Conservation (phyloP, 352 stramenopile species). For the Ophiocytium majus region DNA sequence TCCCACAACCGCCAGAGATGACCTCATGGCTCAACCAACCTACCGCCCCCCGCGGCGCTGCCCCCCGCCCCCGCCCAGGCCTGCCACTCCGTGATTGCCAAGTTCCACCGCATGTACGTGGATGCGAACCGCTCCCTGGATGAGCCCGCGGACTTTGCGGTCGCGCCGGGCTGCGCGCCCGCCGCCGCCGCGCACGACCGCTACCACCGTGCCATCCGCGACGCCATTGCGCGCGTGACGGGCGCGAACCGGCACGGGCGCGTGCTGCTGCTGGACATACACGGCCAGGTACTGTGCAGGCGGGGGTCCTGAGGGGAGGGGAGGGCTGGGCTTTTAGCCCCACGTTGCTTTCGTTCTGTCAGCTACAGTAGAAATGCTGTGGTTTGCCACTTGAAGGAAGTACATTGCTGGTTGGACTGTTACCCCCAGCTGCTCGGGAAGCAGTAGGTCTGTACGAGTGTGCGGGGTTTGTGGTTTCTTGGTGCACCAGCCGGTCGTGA, state of each 20-base stretch:
- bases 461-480: too few relatives aligned
- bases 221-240: not conserved
- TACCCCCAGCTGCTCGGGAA: too few relatives aligned
- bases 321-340: too few relatives aligned
- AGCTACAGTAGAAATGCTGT: too few relatives aligned
- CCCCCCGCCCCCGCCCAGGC: not conserved
- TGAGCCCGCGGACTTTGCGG: not conserved
- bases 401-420: too few relatives aligned
- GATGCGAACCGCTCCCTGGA: slow-evolving; percentile 12
- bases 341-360: too few relatives aligned
- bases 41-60: not conserved
- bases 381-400: too few relatives aligned
- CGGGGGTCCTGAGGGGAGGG: too few relatives aligned
- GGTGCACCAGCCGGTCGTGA: too few relatives aligned
- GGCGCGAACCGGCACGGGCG: not conserved
- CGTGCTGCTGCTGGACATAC: slow-evolving; percentile 18
- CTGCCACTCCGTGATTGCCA: not conserved
- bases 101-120: slow-evolving; percentile 19
- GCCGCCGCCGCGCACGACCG: not conserved
- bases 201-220: not conserved
- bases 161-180: not conserved
- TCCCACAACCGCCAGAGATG: too few relatives aligned
- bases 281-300: not conserved
- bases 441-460: too few relatives aligned
- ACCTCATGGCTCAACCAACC: not conserved